phyloP scores from a whole-genome alignment of 2,329 filamentous ascomycete genomes.

The Thielaviopsis euricoi region DNA sequence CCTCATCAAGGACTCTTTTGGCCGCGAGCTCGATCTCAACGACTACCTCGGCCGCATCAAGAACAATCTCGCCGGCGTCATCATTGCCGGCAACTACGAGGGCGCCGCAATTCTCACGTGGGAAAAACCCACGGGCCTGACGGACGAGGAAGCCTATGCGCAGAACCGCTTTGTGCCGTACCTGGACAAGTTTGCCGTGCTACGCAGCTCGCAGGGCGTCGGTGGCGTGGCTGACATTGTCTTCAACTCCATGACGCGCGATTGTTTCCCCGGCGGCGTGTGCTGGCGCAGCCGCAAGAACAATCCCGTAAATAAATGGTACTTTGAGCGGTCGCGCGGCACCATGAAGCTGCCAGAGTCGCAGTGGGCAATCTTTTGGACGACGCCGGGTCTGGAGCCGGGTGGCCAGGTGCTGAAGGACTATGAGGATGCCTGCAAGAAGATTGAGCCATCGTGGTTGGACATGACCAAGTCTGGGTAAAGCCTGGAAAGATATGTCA shows the following conservation, averaged over 20 bases:
- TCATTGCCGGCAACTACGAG: constrained; percentile 93
- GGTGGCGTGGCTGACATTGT: constrained; percentile 90
- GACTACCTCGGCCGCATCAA: constrained; percentile 73
- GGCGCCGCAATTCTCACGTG: constrained; percentile 89
- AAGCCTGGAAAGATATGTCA: neutral
- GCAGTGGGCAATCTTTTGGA: constrained; percentile 99
- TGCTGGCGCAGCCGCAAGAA: constrained; percentile 82
- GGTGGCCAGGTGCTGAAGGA: constrained; percentile 41
- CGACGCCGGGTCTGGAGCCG: constrained; percentile 48
- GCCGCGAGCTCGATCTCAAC: constrained; percentile 63
- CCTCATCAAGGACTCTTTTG: constrained; percentile 88
- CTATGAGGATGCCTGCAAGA: constrained; percentile 60
- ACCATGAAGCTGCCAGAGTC: constrained; percentile 67
- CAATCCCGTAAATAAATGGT: constrained; percentile 98
- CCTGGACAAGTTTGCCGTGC: constrained; percentile 90
- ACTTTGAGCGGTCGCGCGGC: constrained; percentile 78
- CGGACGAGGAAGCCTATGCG: constrained; percentile 35
- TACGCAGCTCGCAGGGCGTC: constrained; percentile 73
- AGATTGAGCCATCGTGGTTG: constrained; percentile 46
- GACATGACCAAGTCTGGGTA: constrained; percentile 19
- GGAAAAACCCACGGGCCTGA: constrained; percentile 55
- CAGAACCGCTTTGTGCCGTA: constrained; percentile 67
- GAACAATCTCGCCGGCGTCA: constrained; percentile 70
- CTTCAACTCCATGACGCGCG: constrained; percentile 86
- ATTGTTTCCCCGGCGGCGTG: constrained; percentile 75